A percentile compares a stretch with the other conserved stretches of the same genome.
Conservation (phyloP, 257 asterid species). For the Agastache rugosa region DNA sequence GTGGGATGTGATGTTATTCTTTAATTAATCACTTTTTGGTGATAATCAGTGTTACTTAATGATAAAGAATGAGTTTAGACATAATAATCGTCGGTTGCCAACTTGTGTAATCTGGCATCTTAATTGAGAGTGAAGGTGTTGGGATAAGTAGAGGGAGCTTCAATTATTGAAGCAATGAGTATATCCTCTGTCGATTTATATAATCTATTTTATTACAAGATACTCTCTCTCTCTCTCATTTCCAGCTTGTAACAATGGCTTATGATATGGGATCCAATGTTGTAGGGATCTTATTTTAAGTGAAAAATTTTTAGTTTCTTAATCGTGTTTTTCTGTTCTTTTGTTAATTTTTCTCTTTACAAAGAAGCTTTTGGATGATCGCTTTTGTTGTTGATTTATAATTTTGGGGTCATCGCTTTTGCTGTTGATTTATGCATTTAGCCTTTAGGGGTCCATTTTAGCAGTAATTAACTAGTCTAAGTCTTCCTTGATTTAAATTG, state of each 20-base stretch:
- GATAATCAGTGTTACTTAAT: conserved; percentile 38
- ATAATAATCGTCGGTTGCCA: conserved; percentile 41
- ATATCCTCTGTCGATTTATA: conserved; percentile 22
- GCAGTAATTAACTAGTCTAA: neutral
- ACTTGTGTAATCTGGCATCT: conserved; percentile 38
- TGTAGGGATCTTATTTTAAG: neutral
- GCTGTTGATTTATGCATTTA: neutral
- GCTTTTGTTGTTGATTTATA: neutral
- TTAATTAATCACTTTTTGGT: neutral
- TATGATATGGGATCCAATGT: conserved; percentile 38
- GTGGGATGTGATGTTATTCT: conserved; percentile 22
- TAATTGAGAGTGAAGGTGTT: conserved; percentile 22
- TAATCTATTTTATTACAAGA: neutral
- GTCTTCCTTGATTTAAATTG: conserved; percentile 4
- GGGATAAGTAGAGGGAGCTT: conserved; percentile 33
- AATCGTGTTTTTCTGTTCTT: neutral
- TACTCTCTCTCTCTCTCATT: conserved; percentile 15
- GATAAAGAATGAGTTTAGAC: conserved; percentile 38
- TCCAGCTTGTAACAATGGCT: conserved; percentile 22
- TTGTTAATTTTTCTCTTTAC: no score
- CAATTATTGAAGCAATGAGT: conserved; percentile 44
- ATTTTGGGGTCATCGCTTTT: neutral
- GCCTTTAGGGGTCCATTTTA: neutral
- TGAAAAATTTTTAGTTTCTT: neutral
- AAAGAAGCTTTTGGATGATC: no score